These are phyloP conservation scores for Bolboschoenus planiculmis DNA, from an alignment of 176 grass and related monocot species.

Conservation along the genomic window DNA sequence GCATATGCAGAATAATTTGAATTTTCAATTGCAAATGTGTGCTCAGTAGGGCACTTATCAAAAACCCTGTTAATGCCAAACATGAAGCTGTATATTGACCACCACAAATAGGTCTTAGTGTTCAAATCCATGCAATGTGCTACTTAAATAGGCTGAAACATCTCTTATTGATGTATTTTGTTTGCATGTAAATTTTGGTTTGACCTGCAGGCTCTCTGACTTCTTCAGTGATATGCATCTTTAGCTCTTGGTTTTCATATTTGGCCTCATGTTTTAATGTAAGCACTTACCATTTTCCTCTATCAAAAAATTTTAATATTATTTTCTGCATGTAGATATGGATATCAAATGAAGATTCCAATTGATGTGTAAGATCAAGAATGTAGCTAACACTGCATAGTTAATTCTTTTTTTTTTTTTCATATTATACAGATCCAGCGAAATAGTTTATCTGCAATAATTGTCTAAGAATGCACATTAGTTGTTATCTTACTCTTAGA, in stretches of 20 bases:
- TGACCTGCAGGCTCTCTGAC: constrained; percentile 57
- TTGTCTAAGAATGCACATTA: neutral
- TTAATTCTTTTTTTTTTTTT: neutral
- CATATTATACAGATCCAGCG: neutral
- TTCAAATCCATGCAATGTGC: neutral
- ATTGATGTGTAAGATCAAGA: neutral
- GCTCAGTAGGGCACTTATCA: neutral
- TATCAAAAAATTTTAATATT: neutral
- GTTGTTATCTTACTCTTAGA: neutral
- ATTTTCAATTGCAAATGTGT: neutral
- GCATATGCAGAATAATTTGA: neutral
- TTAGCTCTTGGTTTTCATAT: constrained; percentile 20
- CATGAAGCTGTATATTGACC: neutral
- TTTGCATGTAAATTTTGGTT: constrained; percentile 11
- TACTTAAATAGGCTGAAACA: neutral
- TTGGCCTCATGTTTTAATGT: neutral
- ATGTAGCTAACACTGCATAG: neutral
- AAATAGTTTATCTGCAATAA: neutral
- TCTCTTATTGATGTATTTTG: neutral
- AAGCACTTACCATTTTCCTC: neutral
- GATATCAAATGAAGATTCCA: neutral
- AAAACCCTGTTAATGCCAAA: neutral
- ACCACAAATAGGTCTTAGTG: neutral
- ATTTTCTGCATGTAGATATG: neutral
- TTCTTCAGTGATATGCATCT: constrained; percentile 61